These are phyloP conservation scores for Zygosaccharomyces sapae DNA, from an alignment of 1,139 yeast genomes.

Conservation along the genomic window DNA sequence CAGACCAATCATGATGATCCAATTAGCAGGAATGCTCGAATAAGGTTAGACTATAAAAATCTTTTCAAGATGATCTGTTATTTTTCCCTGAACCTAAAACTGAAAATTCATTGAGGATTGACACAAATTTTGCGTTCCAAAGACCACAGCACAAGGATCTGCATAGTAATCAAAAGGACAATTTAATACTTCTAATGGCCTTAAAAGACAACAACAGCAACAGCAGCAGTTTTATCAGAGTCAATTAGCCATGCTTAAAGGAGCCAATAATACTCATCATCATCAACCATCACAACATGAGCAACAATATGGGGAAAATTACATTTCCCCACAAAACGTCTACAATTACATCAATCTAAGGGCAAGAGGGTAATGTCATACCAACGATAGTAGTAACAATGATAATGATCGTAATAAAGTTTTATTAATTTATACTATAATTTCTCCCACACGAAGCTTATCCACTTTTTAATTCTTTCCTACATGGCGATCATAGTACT, in stretches of 20 bases:
- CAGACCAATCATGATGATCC: slow-evolving; percentile 19
- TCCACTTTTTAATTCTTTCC: too few species aligned
- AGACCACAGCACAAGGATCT: slow-evolving; percentile 6
- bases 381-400: neutral
- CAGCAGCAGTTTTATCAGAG: slow-evolving; percentile 5
- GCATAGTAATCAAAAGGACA: slow-evolving; percentile 16
- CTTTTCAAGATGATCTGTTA: slow-evolving; percentile 29
- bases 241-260: slow-evolving; percentile 6
- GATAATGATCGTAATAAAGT: neutral
- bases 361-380: slow-evolving; percentile 7
- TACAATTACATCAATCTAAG: slow-evolving; percentile 10
- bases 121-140: slow-evolving; percentile 1
- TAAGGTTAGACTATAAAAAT: slow-evolving; percentile 27
- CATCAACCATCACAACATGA: slow-evolving; percentile 6
- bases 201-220: slow-evolving; percentile 24
- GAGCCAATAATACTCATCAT: slow-evolving; percentile 2
- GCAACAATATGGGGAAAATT: slow-evolving; percentile 11
- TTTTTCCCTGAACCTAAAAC: slow-evolving; percentile 27
- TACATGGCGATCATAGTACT: slow-evolving; percentile 14
- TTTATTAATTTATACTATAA: neutral
- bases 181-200: slow-evolving; percentile 19
- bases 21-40: slow-evolving; percentile 24
- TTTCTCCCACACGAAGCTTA: too few species aligned
- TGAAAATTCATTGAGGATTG: slow-evolving; percentile 8
- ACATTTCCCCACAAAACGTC: slow-evolving; percentile 7